phyloP scores from a whole-genome alignment of 306 rosid species.

The Medicago arabica region DNA sequence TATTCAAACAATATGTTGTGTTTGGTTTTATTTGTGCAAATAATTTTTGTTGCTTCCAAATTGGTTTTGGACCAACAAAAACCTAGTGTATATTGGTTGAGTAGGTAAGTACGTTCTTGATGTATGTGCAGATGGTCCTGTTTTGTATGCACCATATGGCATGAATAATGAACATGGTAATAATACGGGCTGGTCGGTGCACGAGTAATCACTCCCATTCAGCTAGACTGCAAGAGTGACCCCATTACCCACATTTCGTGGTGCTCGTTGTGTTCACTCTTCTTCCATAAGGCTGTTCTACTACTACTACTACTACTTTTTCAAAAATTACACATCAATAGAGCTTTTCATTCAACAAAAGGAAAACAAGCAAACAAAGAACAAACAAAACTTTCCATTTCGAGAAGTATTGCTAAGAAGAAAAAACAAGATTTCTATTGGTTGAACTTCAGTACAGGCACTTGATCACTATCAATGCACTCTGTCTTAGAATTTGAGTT shows the following conservation, averaged over 20 bases:
- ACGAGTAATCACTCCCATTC: background rate
- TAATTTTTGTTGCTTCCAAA: background rate
- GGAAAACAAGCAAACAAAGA: too few species aligned
- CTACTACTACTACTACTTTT: background rate
- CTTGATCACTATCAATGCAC: too few species aligned
- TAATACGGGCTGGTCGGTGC: background rate
- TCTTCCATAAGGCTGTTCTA: background rate
- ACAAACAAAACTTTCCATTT: too few species aligned
- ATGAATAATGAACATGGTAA: background rate
- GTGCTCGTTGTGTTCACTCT: background rate
- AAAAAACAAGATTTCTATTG: too few species aligned
- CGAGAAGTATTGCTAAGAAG: too few species aligned
- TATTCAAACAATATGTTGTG: too few species aligned
- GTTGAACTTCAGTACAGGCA: too few species aligned
- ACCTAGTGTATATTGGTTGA: background rate
- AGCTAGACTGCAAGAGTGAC: background rate
- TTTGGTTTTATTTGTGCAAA: too few species aligned
- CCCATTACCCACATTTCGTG: constrained; percentile 17
- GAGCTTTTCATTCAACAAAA: background rate
- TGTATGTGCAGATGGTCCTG: background rate
- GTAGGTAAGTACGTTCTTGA: background rate
- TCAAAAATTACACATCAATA: background rate
- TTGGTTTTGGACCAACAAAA: background rate
- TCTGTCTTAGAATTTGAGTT: too few species aligned
- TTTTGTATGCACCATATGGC: background rate